Evolutionary conservation across 192 early-diverging fungal genomes (phyloP).

Genomic region (Linnemannia schmuckeri): DNA sequence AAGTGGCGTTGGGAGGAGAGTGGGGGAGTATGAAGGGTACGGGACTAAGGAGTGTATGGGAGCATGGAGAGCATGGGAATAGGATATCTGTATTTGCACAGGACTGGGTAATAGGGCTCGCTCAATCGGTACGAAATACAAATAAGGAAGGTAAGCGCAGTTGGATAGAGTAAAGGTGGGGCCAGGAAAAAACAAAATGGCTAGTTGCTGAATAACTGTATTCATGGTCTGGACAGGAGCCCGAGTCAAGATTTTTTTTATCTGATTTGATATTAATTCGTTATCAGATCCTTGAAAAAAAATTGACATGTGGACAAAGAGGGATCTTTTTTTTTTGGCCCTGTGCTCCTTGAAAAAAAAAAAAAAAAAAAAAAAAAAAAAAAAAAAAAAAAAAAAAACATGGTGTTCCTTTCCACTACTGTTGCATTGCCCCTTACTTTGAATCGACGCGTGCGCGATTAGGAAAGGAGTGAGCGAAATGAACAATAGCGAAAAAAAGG

Average conservation of each 20-base stretch:
- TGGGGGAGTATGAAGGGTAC: not conserved
- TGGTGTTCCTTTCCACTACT: not conserved
- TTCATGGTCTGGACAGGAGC: not conserved
- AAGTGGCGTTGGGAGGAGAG: not conserved
- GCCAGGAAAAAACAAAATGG: not conserved
- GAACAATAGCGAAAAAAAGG: not conserved
- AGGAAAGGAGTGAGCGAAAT: not conserved
- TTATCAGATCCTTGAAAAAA: not conserved
- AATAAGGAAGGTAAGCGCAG: not conserved
- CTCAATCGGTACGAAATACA: not conserved
- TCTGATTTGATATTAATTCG: not conserved
- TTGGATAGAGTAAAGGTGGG: not conserved
- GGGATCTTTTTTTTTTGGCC: not conserved
- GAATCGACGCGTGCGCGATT: not conserved
- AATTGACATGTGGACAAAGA: not conserved
- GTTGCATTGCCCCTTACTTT: not conserved
- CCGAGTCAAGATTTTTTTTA: slow-evolving; percentile 1
- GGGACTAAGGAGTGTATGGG: not conserved
- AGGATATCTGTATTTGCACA: not conserved
- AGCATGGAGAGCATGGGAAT: not conserved
- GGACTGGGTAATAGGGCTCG: not conserved
- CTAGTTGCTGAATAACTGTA: no score
- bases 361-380: no score
- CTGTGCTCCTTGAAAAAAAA: not conserved
- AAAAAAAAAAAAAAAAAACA: no score